These are phyloP conservation scores for Podaxis sp. DNA, from an alignment of 768 basidiomycete genomes.

Conservation along the genomic window DNA sequence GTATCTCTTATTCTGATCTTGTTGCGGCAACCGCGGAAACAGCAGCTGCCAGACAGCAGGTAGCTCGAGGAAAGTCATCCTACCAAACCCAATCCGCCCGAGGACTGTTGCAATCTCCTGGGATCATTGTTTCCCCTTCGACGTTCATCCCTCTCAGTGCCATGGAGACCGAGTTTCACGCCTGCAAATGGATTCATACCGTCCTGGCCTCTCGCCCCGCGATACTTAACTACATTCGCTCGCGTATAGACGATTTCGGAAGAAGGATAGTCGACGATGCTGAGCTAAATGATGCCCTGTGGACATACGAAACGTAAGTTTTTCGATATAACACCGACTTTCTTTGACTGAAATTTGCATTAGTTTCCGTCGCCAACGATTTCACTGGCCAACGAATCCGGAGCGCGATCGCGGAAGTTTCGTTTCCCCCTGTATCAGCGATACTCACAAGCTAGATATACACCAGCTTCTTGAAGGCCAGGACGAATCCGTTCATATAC, in stretches of 20 bases:
- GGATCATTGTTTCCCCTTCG: constrained; percentile 54
- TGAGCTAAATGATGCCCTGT: constrained; percentile 38
- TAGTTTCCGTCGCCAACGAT: constrained; percentile 64
- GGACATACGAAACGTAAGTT: constrained; percentile 56
- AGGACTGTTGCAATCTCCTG: constrained; percentile 49
- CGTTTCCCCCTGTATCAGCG: constrained; percentile 5
- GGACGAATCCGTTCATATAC: constrained; percentile 44
- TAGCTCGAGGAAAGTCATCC: background rate
- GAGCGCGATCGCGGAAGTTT: constrained; percentile 17
- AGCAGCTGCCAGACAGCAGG: constrained; percentile 10
- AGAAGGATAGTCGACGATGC: constrained; percentile 27
- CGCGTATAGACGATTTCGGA: constrained; percentile 33
- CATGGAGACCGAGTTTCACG: constrained; percentile 67
- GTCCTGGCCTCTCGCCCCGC: constrained; percentile 61
- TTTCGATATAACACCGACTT: background rate
- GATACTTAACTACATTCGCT: constrained; percentile 43
- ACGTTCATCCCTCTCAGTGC: constrained; percentile 57
- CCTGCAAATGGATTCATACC: constrained; percentile 64
- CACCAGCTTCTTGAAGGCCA: constrained; percentile 15
- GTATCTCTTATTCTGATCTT: constrained; percentile 31
- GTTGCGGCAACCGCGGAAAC: constrained; percentile 30
- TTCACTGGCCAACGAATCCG: constrained; percentile 59
- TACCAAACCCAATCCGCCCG: background rate
- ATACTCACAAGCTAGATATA: background rate
- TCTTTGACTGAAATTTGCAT: background rate